These are phyloP conservation scores for Tetrahymena elliotti DNA, from an alignment of 73 alveolate species.

Conservation along the genomic window DNA sequence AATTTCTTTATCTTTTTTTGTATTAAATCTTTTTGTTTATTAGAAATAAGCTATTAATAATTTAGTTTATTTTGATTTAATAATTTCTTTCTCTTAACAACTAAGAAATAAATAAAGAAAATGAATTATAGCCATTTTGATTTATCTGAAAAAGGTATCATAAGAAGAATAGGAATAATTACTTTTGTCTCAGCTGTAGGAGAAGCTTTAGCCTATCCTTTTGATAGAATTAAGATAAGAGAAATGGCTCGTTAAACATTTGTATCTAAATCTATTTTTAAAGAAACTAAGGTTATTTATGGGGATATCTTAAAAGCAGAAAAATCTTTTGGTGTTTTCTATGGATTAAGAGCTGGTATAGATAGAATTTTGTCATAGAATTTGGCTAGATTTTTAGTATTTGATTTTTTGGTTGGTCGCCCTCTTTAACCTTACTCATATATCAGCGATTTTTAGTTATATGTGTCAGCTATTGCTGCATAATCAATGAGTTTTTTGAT, in stretches of 20 bases:
- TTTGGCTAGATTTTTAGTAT: not conserved
- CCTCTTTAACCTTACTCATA: not conserved
- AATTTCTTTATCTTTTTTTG: not conserved
- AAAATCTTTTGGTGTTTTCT: not conserved
- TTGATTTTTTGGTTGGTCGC: not conserved
- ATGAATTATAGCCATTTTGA: not conserved
- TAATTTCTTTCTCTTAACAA: not conserved
- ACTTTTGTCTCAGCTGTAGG: not conserved
- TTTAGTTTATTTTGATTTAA: no score
- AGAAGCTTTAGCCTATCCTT: not conserved
- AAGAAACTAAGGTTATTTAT: not conserved
- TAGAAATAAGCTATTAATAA: not conserved
- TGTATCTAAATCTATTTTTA: not conserved
- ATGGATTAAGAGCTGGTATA: not conserved
- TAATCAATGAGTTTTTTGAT: not conserved
- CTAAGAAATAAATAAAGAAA: not conserved
- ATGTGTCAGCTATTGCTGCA: not conserved
- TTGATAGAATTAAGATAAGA: not conserved
- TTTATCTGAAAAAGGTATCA: not conserved
- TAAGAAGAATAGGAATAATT: not conserved
- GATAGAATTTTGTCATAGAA: not conserved
- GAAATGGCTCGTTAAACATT: not conserved
- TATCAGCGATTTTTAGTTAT: not conserved
- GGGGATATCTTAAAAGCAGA: not conserved
- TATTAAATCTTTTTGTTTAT: not conserved